phyloP scores from a whole-genome alignment of 257 asterid genomes.

The Fraxinus americana region DNA sequence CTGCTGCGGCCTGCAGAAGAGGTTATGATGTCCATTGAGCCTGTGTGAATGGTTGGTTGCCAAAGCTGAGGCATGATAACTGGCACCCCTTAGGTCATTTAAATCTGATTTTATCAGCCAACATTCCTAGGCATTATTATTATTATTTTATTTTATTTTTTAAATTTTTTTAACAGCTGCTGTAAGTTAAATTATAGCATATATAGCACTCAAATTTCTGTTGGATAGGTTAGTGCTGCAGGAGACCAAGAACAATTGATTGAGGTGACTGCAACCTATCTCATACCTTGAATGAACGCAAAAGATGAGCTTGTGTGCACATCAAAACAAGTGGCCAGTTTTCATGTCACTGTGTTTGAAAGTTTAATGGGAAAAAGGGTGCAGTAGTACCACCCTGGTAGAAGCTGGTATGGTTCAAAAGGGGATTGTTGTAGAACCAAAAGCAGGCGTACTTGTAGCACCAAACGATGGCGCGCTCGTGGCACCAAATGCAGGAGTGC shows the following conservation, averaged over 20 bases:
- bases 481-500: conserved; percentile 64
- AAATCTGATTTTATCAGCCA: not conserved
- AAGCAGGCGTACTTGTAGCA: conserved; percentile 31
- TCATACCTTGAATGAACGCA: not conserved
- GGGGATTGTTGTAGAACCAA: not conserved
- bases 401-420: not conserved
- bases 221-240: not conserved
- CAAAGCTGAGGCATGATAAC: not conserved
- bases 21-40: not conserved
- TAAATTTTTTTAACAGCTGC: not conserved
- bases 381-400: not conserved
- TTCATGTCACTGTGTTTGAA: not conserved
- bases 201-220: not conserved
- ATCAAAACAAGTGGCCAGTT: not conserved
- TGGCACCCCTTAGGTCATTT: not conserved
- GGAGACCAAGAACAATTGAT: not conserved
- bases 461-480: conserved; percentile 67
- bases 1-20: not conserved
- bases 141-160: too few species aligned
- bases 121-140: not conserved
- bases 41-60: not conserved
- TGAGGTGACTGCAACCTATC: not conserved
- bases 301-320: not conserved
- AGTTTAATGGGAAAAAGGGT: not conserved
- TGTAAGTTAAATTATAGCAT: not conserved